Conservation (phyloP, 2,329 filamentous ascomycete species). For the Aspergillus neoniger region DNA sequence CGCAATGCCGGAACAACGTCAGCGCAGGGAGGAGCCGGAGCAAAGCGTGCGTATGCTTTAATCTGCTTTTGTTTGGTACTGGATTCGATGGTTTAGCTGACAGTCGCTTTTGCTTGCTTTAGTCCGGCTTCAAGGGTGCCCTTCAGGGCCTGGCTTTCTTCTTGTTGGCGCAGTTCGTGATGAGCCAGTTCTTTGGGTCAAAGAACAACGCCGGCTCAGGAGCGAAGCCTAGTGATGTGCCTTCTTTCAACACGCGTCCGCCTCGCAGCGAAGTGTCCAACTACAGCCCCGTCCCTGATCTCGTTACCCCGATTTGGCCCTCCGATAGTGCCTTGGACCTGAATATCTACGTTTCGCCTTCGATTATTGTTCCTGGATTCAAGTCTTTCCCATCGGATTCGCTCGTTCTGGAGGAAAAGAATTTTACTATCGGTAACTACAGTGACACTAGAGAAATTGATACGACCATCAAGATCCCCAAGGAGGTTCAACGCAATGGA, state of each 20-base stretch:
- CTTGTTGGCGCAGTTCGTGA: slow-evolving; percentile 58
- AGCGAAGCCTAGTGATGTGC: slow-evolving; percentile 49
- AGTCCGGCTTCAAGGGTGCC: slow-evolving; percentile 47
- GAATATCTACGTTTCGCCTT: slow-evolving; percentile 78
- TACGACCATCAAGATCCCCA: slow-evolving; percentile 74
- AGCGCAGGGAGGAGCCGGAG: slow-evolving; percentile 38
- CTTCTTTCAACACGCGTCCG: slow-evolving; percentile 67
- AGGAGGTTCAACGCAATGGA: slow-evolving; percentile 82
- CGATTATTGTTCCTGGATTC: slow-evolving; percentile 65
- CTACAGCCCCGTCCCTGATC: slow-evolving; percentile 58
- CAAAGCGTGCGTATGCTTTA: slow-evolving; percentile 29
- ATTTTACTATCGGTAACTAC: slow-evolving; percentile 76
- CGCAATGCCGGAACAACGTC: slow-evolving; percentile 44
- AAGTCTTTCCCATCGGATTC: slow-evolving; percentile 65
- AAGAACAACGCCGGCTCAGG: slow-evolving; percentile 31
- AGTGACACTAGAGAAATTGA: slow-evolving; percentile 77
- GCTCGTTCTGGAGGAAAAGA: slow-evolving; percentile 76
- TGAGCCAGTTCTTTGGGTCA: slow-evolving; percentile 57
- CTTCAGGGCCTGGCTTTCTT: slow-evolving; percentile 62
- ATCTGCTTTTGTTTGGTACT: slow-evolving; percentile 1
- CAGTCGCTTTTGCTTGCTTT: slow-evolving; percentile 15
- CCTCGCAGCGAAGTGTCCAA: slow-evolving; percentile 41
- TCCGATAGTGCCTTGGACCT: slow-evolving; percentile 77
- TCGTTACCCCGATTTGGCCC: slow-evolving; percentile 88
- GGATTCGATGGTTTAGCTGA: slow-evolving; percentile 23